Conservation (phyloP, 31 red algal species). For the Pterothamnion heteromorphum region DNA sequence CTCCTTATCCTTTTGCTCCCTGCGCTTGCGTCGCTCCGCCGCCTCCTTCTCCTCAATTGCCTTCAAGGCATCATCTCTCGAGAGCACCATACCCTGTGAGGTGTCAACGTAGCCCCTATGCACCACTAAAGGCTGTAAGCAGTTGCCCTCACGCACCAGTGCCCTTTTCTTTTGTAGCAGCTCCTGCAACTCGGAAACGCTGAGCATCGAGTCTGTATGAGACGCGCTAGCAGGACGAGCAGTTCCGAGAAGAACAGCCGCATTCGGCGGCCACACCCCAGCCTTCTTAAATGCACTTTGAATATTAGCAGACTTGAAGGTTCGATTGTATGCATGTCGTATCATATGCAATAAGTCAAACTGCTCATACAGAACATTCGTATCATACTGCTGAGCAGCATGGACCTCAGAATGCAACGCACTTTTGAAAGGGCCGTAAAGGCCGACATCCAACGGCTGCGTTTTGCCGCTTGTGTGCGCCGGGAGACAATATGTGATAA, state of each 20-base stretch:
- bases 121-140: background rate
- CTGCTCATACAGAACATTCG: background rate
- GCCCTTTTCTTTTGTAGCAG: background rate
- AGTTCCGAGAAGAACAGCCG: background rate
- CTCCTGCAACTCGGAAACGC: background rate
- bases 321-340: background rate
- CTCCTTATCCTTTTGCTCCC: background rate
- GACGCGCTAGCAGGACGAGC: background rate
- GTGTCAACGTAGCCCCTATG: background rate
- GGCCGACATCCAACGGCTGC: conserved; percentile 34
- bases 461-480: conserved; percentile 51
- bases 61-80: background rate
- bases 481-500: conserved; percentile 42
- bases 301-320: background rate
- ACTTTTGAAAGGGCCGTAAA: conserved; percentile 37
- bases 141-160: background rate
- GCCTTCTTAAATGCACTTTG: background rate
- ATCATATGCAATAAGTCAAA: conserved; percentile 1
- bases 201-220: background rate
- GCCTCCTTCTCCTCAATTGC: background rate
- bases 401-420: background rate
- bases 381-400: background rate
- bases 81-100: background rate
- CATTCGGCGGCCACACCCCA: background rate
- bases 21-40: background rate